phyloP scores from a whole-genome alignment of 805 yeast genomes.

The Jamesozyma lodderae region DNA sequence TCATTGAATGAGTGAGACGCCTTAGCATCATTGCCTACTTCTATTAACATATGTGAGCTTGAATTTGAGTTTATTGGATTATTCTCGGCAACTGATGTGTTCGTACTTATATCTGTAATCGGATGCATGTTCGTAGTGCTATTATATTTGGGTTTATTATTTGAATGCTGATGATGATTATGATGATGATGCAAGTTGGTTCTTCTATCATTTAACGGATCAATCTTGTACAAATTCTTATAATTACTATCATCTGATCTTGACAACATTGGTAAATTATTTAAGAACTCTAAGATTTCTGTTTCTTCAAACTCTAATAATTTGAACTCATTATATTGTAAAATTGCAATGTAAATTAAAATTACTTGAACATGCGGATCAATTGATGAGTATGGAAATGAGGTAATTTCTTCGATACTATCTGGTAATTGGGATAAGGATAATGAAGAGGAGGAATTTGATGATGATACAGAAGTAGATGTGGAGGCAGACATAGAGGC shows the following conservation, averaged over 20 bases:
- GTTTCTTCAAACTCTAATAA: slow-evolving; percentile 82
- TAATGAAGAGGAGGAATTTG: not conserved
- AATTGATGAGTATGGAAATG: slow-evolving; percentile 36
- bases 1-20: slow-evolving; percentile 58
- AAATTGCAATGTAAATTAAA: slow-evolving; percentile 66
- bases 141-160: not conserved
- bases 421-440: not conserved
- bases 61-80: not conserved
- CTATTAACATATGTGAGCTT: slow-evolving; percentile 21
- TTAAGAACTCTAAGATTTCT: slow-evolving; percentile 73
- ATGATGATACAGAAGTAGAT: not conserved
- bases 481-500: not conserved
- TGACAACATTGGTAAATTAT: slow-evolving; percentile 35
- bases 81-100: no score
- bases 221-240: slow-evolving; percentile 16
- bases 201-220: not conserved
- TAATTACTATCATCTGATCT: slow-evolving; percentile 28
- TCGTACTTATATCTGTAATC: no score
- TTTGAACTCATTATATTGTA: slow-evolving; percentile 70
- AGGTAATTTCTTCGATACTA: not conserved
- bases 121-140: no score
- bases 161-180: slow-evolving; percentile 3
- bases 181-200: slow-evolving; percentile 1
- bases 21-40: slow-evolving; percentile 35
- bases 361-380: slow-evolving; percentile 71